These are phyloP conservation scores for Debaryomycetaceae sp. DNA, from an alignment of 1,139 yeast genomes.

Conservation along the genomic window DNA sequence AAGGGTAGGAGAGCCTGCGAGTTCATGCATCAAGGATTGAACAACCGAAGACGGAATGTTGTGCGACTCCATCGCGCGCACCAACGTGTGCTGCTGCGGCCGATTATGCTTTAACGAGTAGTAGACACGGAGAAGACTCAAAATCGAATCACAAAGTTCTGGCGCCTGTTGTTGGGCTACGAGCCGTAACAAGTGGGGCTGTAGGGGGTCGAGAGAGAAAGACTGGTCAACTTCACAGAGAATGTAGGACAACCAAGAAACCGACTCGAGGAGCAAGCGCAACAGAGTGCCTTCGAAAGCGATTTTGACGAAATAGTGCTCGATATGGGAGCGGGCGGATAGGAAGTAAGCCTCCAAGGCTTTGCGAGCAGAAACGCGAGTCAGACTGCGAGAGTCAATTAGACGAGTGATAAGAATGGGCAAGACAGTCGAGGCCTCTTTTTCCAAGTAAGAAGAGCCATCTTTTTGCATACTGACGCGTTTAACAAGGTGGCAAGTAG, in stretches of 20 bases:
- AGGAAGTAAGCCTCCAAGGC: constrained; percentile 62
- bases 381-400: constrained; percentile 34
- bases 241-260: constrained; percentile 23
- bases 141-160: constrained; percentile 10
- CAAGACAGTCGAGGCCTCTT: constrained; percentile 37
- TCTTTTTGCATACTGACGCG: constrained; percentile 64
- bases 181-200: constrained; percentile 15
- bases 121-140: constrained; percentile 15
- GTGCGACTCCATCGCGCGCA: constrained; percentile 33
- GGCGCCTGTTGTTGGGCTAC: constrained; percentile 5
- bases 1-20: too few species aligned
- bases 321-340: constrained; percentile 48
- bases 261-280: constrained; percentile 24
- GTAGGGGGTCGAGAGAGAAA: constrained; percentile 19
- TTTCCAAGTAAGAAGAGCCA: constrained; percentile 34
- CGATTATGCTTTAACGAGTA: constrained; percentile 19
- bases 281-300: background rate
- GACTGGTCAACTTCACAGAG: constrained; percentile 20
- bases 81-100: constrained; percentile 32
- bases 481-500: constrained; percentile 65
- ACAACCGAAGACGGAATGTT: too few species aligned
- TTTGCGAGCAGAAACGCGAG: constrained; percentile 39
- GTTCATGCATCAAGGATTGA: too few species aligned
- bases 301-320: constrained; percentile 9
- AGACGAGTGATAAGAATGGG: constrained; percentile 49